A percentile compares a stretch with the other conserved stretches of the same genome.
These are phyloP conservation scores for Spinellus fusiger DNA, from an alignment of 192 early-diverging fungal genomes.

Conservation along the genomic window DNA sequence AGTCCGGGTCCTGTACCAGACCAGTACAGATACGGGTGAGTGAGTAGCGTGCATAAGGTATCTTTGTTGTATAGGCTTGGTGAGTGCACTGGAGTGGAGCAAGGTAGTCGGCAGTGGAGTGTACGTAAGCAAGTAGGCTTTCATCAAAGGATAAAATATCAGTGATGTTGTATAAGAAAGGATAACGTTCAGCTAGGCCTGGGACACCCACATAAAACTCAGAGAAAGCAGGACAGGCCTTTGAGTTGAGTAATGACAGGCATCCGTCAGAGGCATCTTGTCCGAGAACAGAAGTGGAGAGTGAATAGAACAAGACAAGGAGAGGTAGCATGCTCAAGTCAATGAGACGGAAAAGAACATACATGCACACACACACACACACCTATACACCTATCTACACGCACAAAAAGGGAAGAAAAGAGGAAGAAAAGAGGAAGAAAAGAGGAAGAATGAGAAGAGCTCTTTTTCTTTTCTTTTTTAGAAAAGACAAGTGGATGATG, in stretches of 20 bases:
- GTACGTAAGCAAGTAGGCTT: conserved; percentile 11
- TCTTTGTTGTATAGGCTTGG: conserved; percentile 6
- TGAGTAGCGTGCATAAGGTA: conserved; percentile 30
- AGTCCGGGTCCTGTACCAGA: conserved; percentile 22
- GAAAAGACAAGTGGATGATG: too few relatives aligned
- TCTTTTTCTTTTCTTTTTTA: too few relatives aligned
- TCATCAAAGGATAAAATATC: conserved; percentile 21
- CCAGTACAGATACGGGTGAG: conserved; percentile 20
- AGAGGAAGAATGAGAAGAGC: too few relatives aligned
- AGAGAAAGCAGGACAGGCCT: conserved; percentile 25
- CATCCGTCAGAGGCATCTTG: not conserved
- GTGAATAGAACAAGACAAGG: not conserved
- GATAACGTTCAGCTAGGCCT: not conserved
- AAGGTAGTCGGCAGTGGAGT: conserved; percentile 17
- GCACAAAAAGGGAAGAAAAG: too few relatives aligned
- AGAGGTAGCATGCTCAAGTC: not conserved
- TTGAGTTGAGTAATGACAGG: conserved; percentile 16
- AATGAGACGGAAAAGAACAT: too few relatives aligned
- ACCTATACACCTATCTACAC: too few relatives aligned
- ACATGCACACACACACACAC: too few relatives aligned
- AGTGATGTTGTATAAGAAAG: conserved; percentile 12
- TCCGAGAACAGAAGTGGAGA: not conserved
- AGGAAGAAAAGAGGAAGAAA: too few relatives aligned
- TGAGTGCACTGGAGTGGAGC: conserved; percentile 12
- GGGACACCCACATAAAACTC: conserved; percentile 24